Base-by-base conservation (phyloP, 257 asterid species). In the Salvia rosmarinus region DNA sequence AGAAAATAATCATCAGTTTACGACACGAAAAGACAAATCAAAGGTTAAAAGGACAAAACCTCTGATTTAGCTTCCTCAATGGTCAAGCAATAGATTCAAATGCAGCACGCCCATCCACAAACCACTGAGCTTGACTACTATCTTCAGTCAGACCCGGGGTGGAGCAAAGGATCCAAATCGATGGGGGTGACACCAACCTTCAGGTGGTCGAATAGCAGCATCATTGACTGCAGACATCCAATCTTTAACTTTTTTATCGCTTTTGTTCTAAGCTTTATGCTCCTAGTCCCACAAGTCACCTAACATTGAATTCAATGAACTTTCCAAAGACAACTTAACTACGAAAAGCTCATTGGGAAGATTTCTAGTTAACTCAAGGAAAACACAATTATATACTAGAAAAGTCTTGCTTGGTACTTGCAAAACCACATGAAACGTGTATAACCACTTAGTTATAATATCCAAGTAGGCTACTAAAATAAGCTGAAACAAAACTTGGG, bases 111-210 rank as follows among this genome's bases (percentile, higher is more conserved):
- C 97, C 99, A 87, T 95, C 99, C 68, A 95, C 87, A 81, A 89
- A 95, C 99, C 99, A 95, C 83, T 91, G 99, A 76, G 92, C 99
- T 80, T 89, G 88, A 82, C 97, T 95, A 50, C 83, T 82, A 79
- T 95, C 99, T 44, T 86, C 97, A 19, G 81, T 85, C 85, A 95
- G 83, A 50, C 98, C 74, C 99, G 82, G 35, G 96, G 99, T 82
- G 99, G 98, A 79, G 98, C 98, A 89, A 83, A 95, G 66, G 99
- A 91, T 52, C 96, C 98, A 84, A 88, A 95, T 32, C 98, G 95
- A 79, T 95, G 99, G 54, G 97, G 96, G 80, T 95, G 95, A 78
- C 99, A 95, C 99, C 99, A 95, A 73, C 98, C 99, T 83, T 95
- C 99, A 23, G 95, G 96, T 30, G 98, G 95, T 78, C 87, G 90